Evolutionary conservation across 495 filamentous ascomycete genomes (phyloP), one percentile per base, ranked within the genome.

Genomic region (Daldinia caldariorum): DNA sequence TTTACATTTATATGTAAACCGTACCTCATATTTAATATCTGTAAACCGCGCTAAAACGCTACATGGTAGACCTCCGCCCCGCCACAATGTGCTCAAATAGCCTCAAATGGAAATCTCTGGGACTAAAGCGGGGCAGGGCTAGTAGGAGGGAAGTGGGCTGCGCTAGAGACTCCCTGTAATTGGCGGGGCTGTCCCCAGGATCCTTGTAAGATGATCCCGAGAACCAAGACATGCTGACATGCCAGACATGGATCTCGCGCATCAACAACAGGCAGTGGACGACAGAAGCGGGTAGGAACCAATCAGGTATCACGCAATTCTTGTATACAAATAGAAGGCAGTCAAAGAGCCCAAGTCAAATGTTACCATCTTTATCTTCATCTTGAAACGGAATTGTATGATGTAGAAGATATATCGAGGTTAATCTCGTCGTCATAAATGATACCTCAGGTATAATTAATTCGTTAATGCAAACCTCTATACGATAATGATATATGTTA

Each of bases 61-160:
- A 18, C 58, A 47, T n/a, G n/a, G n/a, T n/a, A n/a, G n/a, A n/a
- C n/a, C n/a, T n/a, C n/a, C n/a, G n/a, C n/a, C n/a, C n/a, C n/a
- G 29, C 59, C 47, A 61, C 78, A 84, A 83, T 61, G 74, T 84
- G 83, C 83, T 84, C 83, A 84, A 84, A 84, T 75, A 70, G 76
- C 67, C 82, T 80, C 82, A 79, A 74, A 57, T 41, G 51, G 65
- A 39, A 60, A 47, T 20, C 2, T 6, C 43, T 47, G 16, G 20
- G 43, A 47, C 22, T 22, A 9, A 51, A 1, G 26, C n/a, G 22
- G 49, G 22, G 22, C 13, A 51, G 49, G 49, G 26, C 49, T 32
- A 51, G 49, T n/a, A n/a, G n/a, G n/a, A n/a, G 20, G 9, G 49
- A 18, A 51, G 3, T 9, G 26, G 49, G 49, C 16, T 51, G 49